Conservation (phyloP, 78 protist genomes). For the Emiliania huxleyi region DNA sequence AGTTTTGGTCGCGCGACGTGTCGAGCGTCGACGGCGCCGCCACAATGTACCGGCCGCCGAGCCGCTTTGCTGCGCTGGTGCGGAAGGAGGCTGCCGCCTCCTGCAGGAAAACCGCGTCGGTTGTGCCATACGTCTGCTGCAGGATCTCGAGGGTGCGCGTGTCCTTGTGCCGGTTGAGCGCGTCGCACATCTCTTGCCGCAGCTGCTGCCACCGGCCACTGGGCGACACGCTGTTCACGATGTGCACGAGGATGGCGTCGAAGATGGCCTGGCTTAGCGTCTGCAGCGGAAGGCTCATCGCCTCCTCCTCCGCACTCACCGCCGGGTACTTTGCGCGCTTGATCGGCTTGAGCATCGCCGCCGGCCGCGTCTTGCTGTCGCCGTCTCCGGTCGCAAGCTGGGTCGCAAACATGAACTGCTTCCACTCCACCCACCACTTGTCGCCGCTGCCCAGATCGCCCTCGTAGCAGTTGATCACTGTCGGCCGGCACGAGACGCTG, state of each 20-base stretch:
- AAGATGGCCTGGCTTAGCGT: slow-evolving; percentile 35
- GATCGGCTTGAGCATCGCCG: background rate
- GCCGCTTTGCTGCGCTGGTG: background rate
- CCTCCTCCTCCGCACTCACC: slow-evolving; percentile 15
- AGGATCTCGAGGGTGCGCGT: background rate
- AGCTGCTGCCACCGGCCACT: background rate
- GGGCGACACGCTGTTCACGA: background rate
- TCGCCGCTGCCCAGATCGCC: background rate
- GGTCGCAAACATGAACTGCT: slow-evolving; percentile 22
- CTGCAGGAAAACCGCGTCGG: slow-evolving; percentile 34
- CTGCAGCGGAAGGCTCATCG: background rate
- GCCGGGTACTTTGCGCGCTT: slow-evolving; percentile 29
- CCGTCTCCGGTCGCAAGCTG: background rate
- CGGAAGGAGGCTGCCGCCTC: slow-evolving; percentile 23
- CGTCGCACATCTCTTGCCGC: slow-evolving; percentile 28
- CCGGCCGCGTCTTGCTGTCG: background rate
- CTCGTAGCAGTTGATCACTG: slow-evolving; percentile 48
- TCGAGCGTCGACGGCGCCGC: background rate
- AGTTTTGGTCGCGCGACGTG: slow-evolving; percentile 27
- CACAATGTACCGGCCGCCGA: background rate
- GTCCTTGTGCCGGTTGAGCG: slow-evolving; percentile 7
- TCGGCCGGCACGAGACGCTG: slow-evolving; percentile 16
- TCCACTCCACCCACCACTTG: slow-evolving; percentile 42
- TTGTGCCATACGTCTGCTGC: background rate
- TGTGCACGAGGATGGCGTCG: slow-evolving; percentile 46